These are phyloP conservation scores for Colletotrichum liaoningense DNA, from an alignment of 2,329 filamentous ascomycete genomes.

Conservation along the genomic window DNA sequence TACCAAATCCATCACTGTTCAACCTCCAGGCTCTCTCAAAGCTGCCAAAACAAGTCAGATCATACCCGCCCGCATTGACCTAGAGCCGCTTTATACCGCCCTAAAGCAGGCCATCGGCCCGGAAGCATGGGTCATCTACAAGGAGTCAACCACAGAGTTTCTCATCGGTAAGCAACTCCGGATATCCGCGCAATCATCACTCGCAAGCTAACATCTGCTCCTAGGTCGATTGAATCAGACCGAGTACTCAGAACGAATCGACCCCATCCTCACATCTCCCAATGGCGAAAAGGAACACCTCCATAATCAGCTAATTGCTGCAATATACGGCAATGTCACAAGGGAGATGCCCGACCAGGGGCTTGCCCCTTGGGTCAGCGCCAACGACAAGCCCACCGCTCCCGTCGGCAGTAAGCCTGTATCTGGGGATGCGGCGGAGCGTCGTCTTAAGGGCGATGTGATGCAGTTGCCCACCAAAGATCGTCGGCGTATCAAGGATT, in stretches of 20 bases:
- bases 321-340: constrained; percentile 76
- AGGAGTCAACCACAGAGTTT: constrained; percentile 72
- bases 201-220: neutral
- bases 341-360: constrained; percentile 76
- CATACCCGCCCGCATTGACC: constrained; percentile 74
- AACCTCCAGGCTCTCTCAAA: constrained; percentile 61
- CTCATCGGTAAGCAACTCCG: constrained; percentile 62
- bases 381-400: constrained; percentile 74
- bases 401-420: constrained; percentile 70
- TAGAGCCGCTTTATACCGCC: constrained; percentile 72
- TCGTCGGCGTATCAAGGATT: constrained; percentile 74
- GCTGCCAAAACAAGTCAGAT: constrained; percentile 70
- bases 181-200: constrained; percentile 1
- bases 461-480: constrained; percentile 78
- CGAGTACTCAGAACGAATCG: constrained; percentile 69
- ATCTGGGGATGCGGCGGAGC: constrained; percentile 73
- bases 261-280: constrained; percentile 67
- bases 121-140: constrained; percentile 74
- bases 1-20: constrained; percentile 67
- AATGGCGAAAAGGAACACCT: constrained; percentile 71
- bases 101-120: constrained; percentile 69
- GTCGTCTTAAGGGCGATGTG: constrained; percentile 74
- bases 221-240: constrained; percentile 72
- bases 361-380: constrained; percentile 77
- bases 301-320: constrained; percentile 75